Evolutionary conservation across 75 land plant genomes (phyloP).

Genomic region (Chamaecyparis obtusa): DNA sequence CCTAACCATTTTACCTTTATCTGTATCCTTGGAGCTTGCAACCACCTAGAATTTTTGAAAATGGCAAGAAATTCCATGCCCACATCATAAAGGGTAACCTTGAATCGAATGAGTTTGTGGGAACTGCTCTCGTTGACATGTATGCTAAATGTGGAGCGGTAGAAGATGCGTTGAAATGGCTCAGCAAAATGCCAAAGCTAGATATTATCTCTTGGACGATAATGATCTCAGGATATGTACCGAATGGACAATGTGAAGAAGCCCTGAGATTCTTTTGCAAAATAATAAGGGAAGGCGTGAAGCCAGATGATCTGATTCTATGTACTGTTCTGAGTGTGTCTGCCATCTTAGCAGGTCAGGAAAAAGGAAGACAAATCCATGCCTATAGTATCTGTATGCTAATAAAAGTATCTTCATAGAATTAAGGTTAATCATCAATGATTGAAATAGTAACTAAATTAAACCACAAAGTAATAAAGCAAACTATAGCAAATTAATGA

Average conservation of each 20-base stretch:
- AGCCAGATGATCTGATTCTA: conserved; percentile 49
- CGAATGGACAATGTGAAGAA: conserved; percentile 32
- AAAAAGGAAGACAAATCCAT: conserved; percentile 38
- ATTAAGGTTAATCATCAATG: too few species aligned
- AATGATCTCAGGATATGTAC: conserved; percentile 39
- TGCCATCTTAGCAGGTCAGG: conserved; percentile 27
- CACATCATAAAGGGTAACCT: neutral
- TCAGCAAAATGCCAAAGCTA: conserved; percentile 7
- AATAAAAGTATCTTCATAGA: too few species aligned
- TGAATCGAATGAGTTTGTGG: conserved; percentile 5
- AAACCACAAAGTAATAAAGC: too few species aligned
- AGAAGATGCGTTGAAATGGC: conserved; percentile 11
- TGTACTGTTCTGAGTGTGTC: conserved; percentile 44
- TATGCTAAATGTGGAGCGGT: conserved; percentile 13
- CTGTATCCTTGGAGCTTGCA: conserved; percentile 18
- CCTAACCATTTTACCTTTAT: conserved; percentile 10
- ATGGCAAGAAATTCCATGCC: conserved; percentile 17
- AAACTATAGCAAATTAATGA: too few species aligned
- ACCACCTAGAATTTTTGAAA: conserved; percentile 1
- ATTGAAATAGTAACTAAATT: too few species aligned
- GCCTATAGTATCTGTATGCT: conserved; percentile 23
- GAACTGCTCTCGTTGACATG: conserved; percentile 13
- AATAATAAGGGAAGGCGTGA: conserved; percentile 39
- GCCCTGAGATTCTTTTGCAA: conserved; percentile 36
- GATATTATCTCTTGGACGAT: conserved; percentile 55